Conservation (phyloP, 805 yeast genomes). For the Ogataea henricii region DNA sequence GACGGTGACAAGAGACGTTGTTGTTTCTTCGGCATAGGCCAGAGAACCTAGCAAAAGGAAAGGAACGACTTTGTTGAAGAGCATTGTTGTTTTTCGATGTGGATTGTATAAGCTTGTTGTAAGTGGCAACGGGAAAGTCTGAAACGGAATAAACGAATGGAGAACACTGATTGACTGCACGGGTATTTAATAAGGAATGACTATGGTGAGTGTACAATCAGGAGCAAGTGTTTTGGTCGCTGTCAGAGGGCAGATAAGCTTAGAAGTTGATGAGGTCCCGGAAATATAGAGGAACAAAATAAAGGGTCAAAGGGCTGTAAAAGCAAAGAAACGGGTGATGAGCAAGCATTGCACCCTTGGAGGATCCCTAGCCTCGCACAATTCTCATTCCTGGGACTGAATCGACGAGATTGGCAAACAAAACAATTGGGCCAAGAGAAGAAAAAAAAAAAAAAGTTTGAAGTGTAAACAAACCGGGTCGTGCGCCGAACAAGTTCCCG, state of each 20-base stretch:
- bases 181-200: slow-evolving; percentile 28
- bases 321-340: slow-evolving; percentile 3
- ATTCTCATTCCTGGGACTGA: slow-evolving; percentile 1
- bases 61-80: slow-evolving; percentile 30
- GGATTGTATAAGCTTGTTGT: neutral
- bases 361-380: neutral
- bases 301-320: slow-evolving; percentile 1
- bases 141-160: no score
- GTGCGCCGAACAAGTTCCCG: neutral
- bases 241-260: neutral
- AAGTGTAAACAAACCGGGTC: slow-evolving; percentile 17
- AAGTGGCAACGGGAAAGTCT: no score
- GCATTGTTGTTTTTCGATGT: slow-evolving; percentile 21
- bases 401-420: slow-evolving; percentile 5
- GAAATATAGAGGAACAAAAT: neutral
- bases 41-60: slow-evolving; percentile 26
- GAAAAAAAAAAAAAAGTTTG: slow-evolving; percentile 8
- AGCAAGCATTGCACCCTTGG: neutral
- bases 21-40: slow-evolving; percentile 37
- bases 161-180: slow-evolving; percentile 8
- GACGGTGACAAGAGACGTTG: slow-evolving; percentile 45
- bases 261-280: neutral
- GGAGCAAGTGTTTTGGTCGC: slow-evolving; percentile 40
- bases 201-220: slow-evolving; percentile 38
- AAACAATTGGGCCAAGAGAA: slow-evolving; percentile 7